These are phyloP conservation scores for Backusella psychrophila DNA, from an alignment of 192 early-diverging fungal genomes.

Conservation along the genomic window DNA sequence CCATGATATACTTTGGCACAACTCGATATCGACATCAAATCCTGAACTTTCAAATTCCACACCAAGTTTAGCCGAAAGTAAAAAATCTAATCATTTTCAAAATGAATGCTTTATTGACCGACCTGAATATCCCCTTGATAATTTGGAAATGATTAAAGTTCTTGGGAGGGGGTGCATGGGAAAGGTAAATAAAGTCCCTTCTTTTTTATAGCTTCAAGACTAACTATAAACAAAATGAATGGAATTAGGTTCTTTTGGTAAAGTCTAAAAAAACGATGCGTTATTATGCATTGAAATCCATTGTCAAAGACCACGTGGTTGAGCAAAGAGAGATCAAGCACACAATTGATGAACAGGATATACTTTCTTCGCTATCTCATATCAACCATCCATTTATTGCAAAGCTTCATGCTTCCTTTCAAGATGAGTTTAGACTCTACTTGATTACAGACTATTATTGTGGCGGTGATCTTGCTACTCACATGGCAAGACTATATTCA, in stretches of 20 bases:
- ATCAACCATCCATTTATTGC: constrained; percentile 89
- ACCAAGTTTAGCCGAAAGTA: not conserved
- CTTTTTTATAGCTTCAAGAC: not conserved
- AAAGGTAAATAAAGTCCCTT: constrained; percentile 33
- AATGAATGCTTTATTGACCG: constrained; percentile 6
- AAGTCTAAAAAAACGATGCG: constrained; percentile 37
- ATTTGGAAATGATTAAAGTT: constrained; percentile 50
- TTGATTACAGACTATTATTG: constrained; percentile 86
- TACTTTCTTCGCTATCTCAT: constrained; percentile 61
- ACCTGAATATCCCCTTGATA: constrained; percentile 34
- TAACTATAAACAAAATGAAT: no score
- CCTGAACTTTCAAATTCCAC: not conserved
- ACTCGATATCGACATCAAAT: not conserved
- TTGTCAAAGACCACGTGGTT: constrained; percentile 61
- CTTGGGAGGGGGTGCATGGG: constrained; percentile 58
- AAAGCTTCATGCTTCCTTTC: constrained; percentile 87
- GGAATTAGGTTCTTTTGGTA: constrained; percentile 43
- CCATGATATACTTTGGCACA: not conserved
- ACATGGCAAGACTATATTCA: constrained; percentile 53
- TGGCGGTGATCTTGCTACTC: constrained; percentile 93
- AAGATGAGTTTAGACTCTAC: constrained; percentile 79
- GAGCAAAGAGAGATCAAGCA: constrained; percentile 72
- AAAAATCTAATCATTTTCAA: not conserved
- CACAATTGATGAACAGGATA: constrained; percentile 80
- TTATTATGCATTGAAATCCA: constrained; percentile 50